A percentile compares a stretch with the other conserved stretches of the same genome.
Conservation (phyloP, 2,329 filamentous ascomycete genomes). For the Apiospora kogelbergensis region DNA sequence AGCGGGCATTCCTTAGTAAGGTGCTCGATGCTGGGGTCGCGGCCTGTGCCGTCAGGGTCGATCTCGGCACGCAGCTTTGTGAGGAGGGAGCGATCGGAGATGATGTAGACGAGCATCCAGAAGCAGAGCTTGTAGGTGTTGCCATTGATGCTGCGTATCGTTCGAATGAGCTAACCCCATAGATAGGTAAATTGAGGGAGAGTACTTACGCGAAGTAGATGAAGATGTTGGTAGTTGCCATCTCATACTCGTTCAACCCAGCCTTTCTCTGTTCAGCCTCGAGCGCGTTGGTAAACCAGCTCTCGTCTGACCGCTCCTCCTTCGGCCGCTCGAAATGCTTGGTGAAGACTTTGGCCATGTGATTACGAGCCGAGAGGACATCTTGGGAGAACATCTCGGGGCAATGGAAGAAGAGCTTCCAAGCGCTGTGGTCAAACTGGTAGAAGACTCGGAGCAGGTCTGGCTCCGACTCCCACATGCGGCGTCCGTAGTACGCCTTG, state of each 20-base stretch:
- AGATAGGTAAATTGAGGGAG: background rate
- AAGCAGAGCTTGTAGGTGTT: too few species aligned
- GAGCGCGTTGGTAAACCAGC: conserved; percentile 4
- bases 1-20: too few species aligned
- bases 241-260: background rate
- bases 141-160: too few species aligned
- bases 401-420: conserved; percentile 29
- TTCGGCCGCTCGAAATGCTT: too few species aligned
- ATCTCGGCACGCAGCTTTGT: too few species aligned
- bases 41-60: too few species aligned
- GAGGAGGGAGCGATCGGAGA: too few species aligned
- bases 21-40: too few species aligned
- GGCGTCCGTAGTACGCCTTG: conserved; percentile 24
- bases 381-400: conserved; percentile 21
- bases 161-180: too few species aligned
- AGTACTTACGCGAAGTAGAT: conserved; percentile 5
- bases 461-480: conserved; percentile 19
- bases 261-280: background rate
- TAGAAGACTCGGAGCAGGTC: conserved; percentile 17
- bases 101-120: too few species aligned
- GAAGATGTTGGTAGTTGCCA: background rate
- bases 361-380: conserved; percentile 2
- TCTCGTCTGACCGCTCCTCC: background rate
- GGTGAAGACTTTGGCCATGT: too few species aligned
- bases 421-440: conserved; percentile 25